A percentile compares a stretch with the other conserved stretches of the same genome.
These are phyloP conservation scores for Pedinophyceae sp. DNA, from an alignment of 139 green algal genomes.

Conservation along the genomic window DNA sequence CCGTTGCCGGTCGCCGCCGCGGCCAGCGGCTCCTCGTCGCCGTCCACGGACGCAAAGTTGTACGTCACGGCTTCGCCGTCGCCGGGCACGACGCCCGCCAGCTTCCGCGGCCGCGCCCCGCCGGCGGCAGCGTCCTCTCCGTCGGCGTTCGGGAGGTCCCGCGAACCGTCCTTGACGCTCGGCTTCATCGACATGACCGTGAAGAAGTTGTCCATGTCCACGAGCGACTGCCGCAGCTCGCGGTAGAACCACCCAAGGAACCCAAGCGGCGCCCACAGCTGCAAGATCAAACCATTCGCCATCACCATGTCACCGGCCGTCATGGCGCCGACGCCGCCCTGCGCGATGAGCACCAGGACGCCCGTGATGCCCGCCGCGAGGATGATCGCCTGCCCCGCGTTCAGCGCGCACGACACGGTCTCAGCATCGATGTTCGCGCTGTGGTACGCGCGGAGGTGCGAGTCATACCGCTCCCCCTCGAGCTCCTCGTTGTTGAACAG, in stretches of 20 bases:
- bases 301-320: conserved; percentile 52
- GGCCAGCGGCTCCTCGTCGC: no score
- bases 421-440: conserved; percentile 47
- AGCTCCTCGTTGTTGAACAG: conserved; percentile 63
- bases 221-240: conserved; percentile 42
- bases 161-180: conserved; percentile 37
- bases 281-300: conserved; percentile 80
- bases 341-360: conserved; percentile 23
- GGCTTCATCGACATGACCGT: conserved; percentile 50
- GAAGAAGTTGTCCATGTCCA: conserved; percentile 93
- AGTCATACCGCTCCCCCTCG: conserved; percentile 51
- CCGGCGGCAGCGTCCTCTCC: no score
- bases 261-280: conserved; percentile 85
- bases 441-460: conserved; percentile 34
- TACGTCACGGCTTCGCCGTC: no score
- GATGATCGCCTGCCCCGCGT: conserved; percentile 77
- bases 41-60: no score
- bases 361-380: conserved; percentile 51
- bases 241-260: conserved; percentile 71
- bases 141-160: conserved; percentile 15
- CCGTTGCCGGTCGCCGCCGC: no score
- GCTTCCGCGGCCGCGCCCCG: no score
- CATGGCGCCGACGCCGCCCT: conserved; percentile 18
- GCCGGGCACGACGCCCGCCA: no score
- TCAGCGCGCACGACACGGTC: conserved; percentile 52